These are phyloP conservation scores for Microsporum canis DNA, from an alignment of 2,329 filamentous ascomycete genomes.

Conservation along the genomic window DNA sequence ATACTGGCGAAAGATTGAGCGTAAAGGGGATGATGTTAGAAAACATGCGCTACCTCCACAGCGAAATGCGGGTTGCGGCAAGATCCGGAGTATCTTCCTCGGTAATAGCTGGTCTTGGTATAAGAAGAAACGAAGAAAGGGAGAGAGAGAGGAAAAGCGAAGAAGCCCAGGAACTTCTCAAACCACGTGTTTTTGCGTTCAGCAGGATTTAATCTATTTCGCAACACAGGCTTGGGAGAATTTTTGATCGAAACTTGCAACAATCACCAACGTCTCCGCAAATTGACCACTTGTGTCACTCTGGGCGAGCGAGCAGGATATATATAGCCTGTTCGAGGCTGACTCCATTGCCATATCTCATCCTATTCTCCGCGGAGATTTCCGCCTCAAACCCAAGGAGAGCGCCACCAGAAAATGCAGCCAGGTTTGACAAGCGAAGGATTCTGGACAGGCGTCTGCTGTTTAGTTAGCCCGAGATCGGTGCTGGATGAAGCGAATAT, in stretches of 20 bases:
- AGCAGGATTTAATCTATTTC: too few relatives aligned
- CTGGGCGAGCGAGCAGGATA: not conserved
- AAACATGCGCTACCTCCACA: too few relatives aligned
- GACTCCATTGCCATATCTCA: not conserved
- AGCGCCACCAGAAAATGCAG: not conserved
- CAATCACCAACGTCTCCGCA: not conserved
- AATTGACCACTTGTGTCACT: not conserved
- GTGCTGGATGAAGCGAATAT: not conserved
- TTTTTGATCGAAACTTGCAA: not conserved
- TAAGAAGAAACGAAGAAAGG: too few relatives aligned
- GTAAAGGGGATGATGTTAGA: too few relatives aligned
- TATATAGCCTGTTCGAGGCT: not conserved
- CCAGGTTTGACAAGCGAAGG: not conserved
- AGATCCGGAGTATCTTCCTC: too few relatives aligned
- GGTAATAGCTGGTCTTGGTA: too few relatives aligned
- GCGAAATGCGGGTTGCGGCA: too few relatives aligned
- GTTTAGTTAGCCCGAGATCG: not conserved
- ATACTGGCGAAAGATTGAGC: too few relatives aligned
- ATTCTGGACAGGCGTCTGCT: not conserved
- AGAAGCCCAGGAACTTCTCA: not conserved
- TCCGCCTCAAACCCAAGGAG: not conserved
- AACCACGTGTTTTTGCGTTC: not conserved
- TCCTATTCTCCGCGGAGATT: not conserved
- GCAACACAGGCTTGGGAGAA: too few relatives aligned
- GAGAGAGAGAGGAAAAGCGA: not conserved